Evolutionary conservation across 495 filamentous ascomycete genomes (phyloP).

Genomic region (Bombardia bombarda): DNA sequence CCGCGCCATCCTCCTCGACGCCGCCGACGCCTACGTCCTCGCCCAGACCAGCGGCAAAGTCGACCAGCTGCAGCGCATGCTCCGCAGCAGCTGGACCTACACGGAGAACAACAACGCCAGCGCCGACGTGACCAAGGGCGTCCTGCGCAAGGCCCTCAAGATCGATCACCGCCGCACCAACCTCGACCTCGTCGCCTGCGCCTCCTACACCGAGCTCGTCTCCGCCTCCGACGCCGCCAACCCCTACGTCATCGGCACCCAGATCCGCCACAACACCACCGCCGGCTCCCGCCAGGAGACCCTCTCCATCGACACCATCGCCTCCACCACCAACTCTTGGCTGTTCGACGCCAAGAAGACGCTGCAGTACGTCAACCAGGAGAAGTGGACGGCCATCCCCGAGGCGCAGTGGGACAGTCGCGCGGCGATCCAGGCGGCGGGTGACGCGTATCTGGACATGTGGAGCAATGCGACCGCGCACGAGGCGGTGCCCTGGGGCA

Average conservation of each 20-base stretch:
- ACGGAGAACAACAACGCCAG: constrained; percentile 25
- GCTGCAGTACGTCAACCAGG: constrained; percentile 24
- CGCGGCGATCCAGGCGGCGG: constrained; percentile 23
- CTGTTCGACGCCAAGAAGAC: constrained; percentile 34
- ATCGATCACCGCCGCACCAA: constrained; percentile 27
- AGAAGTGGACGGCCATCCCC: constrained; percentile 30
- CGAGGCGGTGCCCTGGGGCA: constrained; percentile 32
- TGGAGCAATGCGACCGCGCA: constrained; percentile 26
- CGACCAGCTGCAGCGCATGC: constrained; percentile 6
- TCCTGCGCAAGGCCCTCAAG: constrained; percentile 20
- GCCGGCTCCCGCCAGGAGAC: constrained; percentile 11
- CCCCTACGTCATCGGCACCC: constrained; percentile 35
- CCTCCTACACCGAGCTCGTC: constrained; percentile 33
- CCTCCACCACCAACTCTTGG: constrained; percentile 32
- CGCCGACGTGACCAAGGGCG: constrained; percentile 17
- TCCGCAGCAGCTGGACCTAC: constrained; percentile 12
- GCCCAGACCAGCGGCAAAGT: constrained; percentile 29
- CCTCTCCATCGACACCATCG: constrained; percentile 30
- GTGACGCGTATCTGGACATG: constrained; percentile 35
- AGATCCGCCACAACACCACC: constrained; percentile 23
- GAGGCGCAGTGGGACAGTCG: constrained; percentile 20
- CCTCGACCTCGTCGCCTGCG: constrained; percentile 22
- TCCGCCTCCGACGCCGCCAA: constrained; percentile 17
- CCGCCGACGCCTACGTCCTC: constrained; percentile 32
- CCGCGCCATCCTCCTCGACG: constrained; percentile 22